Conservation (phyloP, 495 filamentous ascomycete species). For the Trichoderma orchidacearum region DNA sequence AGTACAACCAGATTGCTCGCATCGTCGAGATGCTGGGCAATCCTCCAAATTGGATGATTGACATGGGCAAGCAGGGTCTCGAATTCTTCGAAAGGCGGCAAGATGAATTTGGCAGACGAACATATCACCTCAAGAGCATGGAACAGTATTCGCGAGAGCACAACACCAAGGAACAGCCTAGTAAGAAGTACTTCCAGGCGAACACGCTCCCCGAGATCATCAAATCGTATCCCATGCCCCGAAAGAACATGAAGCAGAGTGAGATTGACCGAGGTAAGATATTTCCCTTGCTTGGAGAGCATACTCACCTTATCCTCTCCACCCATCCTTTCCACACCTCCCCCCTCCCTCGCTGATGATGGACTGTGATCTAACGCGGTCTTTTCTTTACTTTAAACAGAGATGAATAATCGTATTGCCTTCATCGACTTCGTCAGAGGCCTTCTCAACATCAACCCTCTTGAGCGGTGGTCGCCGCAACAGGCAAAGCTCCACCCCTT, state of each 20-base stretch:
- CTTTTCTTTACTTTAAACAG: too few species aligned
- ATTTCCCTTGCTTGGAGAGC: background rate
- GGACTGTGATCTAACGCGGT: too few species aligned
- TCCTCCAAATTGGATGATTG: constrained; percentile 97
- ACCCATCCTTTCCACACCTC: too few species aligned
- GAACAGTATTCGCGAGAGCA: constrained; percentile 95
- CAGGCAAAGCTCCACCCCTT: constrained; percentile 97
- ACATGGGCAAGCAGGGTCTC: constrained; percentile 95
- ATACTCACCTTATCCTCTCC: background rate
- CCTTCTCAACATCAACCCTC: constrained; percentile 82
- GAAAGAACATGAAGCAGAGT: constrained; percentile 98
- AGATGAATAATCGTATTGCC: constrained; percentile 95
- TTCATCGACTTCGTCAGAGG: constrained; percentile 99
- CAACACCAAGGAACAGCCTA: constrained; percentile 92
- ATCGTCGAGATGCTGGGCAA: constrained; percentile 98
- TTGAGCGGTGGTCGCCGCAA: constrained; percentile 96
- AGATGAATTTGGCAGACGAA: constrained; percentile 77
- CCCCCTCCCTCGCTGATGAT: too few species aligned
- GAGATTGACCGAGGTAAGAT: constrained; percentile 87
- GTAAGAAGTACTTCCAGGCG: constrained; percentile 98
- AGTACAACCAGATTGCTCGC: constrained; percentile 95
- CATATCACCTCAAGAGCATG: constrained; percentile 88
- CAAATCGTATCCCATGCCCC: constrained; percentile 89
- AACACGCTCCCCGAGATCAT: constrained; percentile 94
- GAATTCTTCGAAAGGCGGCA: constrained; percentile 96